phyloP scores from a whole-genome alignment of 352 stramenopile genomes.

The Phytophthora constricta region DNA sequence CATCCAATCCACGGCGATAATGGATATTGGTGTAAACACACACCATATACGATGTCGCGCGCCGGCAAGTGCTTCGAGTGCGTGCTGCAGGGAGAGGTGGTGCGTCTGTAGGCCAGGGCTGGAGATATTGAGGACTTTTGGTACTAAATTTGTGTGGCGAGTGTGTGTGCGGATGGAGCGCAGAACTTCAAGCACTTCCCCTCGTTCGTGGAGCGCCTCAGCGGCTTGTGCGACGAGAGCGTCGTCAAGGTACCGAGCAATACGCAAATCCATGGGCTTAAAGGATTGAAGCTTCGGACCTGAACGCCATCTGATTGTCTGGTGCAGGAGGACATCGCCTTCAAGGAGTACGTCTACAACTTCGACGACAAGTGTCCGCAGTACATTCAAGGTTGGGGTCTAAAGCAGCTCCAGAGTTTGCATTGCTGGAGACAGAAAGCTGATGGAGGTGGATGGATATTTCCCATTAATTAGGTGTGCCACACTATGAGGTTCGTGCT shows the following conservation, averaged over 20 bases:
- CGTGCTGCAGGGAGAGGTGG: constrained; percentile 83
- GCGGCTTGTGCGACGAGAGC: constrained; percentile 77
- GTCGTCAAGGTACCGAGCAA: constrained; percentile 67
- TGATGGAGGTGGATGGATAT: background rate
- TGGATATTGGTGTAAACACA: background rate
- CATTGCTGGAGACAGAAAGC: background rate
- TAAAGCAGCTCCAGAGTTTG: too few species aligned
- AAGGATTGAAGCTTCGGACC: too few species aligned
- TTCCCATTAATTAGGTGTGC: constrained; percentile 50
- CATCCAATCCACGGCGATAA: constrained; percentile 4
- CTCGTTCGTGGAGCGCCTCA: constrained; percentile 81
- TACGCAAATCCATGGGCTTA: background rate
- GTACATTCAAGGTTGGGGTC: constrained; percentile 77
- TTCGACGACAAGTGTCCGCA: constrained; percentile 89
- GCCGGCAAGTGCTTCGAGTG: constrained; percentile 85
- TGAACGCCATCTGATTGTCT: background rate
- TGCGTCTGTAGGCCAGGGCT: constrained; percentile 32
- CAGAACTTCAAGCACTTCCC: constrained; percentile 88
- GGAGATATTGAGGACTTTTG: background rate
- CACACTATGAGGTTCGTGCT: constrained; percentile 83
- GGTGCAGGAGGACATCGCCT: constrained; percentile 80
- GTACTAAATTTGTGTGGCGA: background rate
- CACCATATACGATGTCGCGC: constrained; percentile 68
- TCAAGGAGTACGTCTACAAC: constrained; percentile 92
- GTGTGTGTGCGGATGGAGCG: background rate